phyloP scores from a whole-genome alignment of 805 yeast genomes.

The Spathaspora arborariae region DNA sequence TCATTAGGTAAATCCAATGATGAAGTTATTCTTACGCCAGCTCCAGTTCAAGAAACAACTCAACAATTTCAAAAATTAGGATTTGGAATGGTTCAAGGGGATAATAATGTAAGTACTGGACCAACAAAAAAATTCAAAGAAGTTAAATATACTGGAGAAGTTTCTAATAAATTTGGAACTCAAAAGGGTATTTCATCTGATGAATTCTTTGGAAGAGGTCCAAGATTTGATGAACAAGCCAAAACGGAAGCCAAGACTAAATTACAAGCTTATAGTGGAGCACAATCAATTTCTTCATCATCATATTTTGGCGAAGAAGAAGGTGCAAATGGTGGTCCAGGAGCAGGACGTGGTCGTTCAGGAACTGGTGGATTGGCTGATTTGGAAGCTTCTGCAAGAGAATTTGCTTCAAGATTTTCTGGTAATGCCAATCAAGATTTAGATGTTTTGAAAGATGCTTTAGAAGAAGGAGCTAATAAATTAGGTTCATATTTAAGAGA shows the following conservation, averaged over 20 bases:
- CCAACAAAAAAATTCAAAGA: conserved; percentile 43
- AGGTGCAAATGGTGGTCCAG: conserved; percentile 11
- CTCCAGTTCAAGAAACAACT: conserved; percentile 46
- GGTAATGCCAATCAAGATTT: conserved; percentile 85
- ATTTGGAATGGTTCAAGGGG: conserved; percentile 79
- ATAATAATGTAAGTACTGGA: conserved; percentile 38
- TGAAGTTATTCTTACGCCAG: conserved; percentile 5
- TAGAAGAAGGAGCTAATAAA: conserved; percentile 92
- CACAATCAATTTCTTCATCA: conserved; percentile 86
- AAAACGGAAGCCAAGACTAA: conserved; percentile 80
- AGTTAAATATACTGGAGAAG: conserved; percentile 69
- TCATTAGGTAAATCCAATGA: conserved; percentile 4
- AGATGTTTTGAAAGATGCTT: conserved; percentile 82
- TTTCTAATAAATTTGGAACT: conserved; percentile 71
- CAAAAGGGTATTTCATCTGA: conserved; percentile 97
- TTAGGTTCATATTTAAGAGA: conserved; percentile 84
- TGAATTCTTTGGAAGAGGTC: conserved; percentile 86
- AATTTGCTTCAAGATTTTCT: conserved; percentile 63
- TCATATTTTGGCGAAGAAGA: conserved; percentile 87
- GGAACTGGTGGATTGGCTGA: conserved; percentile 31
- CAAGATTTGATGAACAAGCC: conserved; percentile 68
- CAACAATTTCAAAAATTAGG: conserved; percentile 80
- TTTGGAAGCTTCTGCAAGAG: conserved; percentile 57
- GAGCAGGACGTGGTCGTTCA: conserved; percentile 10
- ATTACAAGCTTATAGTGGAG: conserved; percentile 76